Percentiles rank a stretch among this genome's conserved stretches.
phyloP scores from a whole-genome alignment of 371 early-diverging fungal species.

The Mucor velutinosus region DNA sequence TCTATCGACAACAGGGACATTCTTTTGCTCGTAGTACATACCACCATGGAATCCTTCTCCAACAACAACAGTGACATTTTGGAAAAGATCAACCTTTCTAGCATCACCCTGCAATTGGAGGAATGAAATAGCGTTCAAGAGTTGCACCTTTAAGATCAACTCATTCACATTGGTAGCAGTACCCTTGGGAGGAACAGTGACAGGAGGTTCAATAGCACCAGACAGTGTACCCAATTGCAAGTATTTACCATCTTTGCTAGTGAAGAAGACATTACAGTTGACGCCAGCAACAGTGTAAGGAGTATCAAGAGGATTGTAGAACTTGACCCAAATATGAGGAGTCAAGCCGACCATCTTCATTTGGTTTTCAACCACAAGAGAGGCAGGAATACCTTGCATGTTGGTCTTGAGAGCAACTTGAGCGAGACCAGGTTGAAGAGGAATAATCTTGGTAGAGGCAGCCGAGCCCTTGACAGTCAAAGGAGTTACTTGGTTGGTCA shows the following conservation, averaged over 20 bases:
- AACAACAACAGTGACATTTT: conserved; percentile 39
- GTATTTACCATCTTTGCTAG: not conserved
- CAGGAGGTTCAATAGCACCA: conserved; percentile 26
- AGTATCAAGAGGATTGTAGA: conserved; percentile 54
- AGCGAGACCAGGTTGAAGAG: conserved; percentile 51
- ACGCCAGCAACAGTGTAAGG: conserved; percentile 36
- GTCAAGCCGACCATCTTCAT: conserved; percentile 14
- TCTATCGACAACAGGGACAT: conserved; percentile 26
- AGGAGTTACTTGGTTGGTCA: conserved; percentile 42
- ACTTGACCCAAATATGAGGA: conserved; percentile 31
- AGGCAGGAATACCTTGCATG: conserved; percentile 38
- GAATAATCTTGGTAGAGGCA: conserved; percentile 40
- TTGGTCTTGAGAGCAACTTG: conserved; percentile 43
- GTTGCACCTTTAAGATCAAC: conserved; percentile 14
- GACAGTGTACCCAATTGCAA: conserved; percentile 30
- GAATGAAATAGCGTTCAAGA: conserved; percentile 14
- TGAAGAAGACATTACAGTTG: not conserved
- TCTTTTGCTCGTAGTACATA: conserved; percentile 38
- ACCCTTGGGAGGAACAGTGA: conserved; percentile 34
- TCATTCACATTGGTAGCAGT: conserved; percentile 25
- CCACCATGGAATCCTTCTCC: conserved; percentile 38
- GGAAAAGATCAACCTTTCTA: conserved; percentile 30
- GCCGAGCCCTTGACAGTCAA: conserved; percentile 45
- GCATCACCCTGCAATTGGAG: conserved; percentile 13
- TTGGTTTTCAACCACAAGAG: conserved; percentile 29